Evolutionary conservation across 192 early-diverging fungal genomes (phyloP).

Genomic region (Gryganskiella cystojenkinii): DNA sequence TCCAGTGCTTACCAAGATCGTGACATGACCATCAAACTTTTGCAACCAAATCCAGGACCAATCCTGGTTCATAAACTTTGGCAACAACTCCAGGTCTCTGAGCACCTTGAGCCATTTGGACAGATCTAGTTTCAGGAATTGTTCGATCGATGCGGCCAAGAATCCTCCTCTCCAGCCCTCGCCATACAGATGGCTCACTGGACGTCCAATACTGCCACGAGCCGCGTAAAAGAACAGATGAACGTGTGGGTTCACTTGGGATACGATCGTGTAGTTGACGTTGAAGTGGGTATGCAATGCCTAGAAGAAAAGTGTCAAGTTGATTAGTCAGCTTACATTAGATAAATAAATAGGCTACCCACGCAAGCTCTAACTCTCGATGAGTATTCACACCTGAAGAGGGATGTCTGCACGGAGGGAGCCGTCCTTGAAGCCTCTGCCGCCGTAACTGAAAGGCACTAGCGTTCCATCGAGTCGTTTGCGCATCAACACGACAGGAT

Average conservation of each 20-base stretch:
- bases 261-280: constrained; percentile 87
- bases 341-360: too few species aligned
- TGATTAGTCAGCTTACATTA: not conserved
- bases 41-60: constrained; percentile 89
- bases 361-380: too few species aligned
- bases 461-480: constrained; percentile 75
- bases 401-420: constrained; percentile 87
- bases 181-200: constrained; percentile 75
- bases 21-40: constrained; percentile 91
- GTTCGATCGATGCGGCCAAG: constrained; percentile 79
- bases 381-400: constrained; percentile 42
- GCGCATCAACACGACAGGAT: constrained; percentile 83
- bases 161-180: constrained; percentile 94
- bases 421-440: constrained; percentile 86
- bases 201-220: constrained; percentile 79
- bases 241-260: constrained; percentile 92
- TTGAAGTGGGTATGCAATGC: constrained; percentile 82
- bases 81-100: constrained; percentile 83
- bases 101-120: constrained; percentile 87
- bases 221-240: constrained; percentile 88
- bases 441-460: constrained; percentile 80
- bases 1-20: constrained; percentile 68
- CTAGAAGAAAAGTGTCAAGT: not conserved
- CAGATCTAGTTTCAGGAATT: constrained; percentile 85
- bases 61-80: constrained; percentile 79